phyloP scores from a whole-genome alignment of 164 flowering plant genomes.

The Protea cynaroides region DNA sequence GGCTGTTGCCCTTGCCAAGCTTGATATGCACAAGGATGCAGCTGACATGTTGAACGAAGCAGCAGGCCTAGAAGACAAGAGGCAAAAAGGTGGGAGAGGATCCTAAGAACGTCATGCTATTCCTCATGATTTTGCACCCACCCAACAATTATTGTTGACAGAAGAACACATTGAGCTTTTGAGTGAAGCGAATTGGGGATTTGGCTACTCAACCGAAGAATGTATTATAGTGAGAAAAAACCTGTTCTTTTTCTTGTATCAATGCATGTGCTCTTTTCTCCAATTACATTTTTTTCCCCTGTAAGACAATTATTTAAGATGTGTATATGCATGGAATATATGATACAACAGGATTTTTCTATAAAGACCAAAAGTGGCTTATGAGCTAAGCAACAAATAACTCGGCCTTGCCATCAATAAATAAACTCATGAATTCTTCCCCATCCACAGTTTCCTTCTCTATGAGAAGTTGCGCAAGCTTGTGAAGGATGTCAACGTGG shows the following conservation, averaged over 20 bases:
- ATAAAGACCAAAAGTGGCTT: background rate
- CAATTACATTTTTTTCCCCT: conserved; percentile 9
- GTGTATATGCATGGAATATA: conserved; percentile 18
- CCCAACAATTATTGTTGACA: conserved; percentile 13
- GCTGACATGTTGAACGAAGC: conserved; percentile 94
- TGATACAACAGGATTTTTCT: conserved; percentile 3
- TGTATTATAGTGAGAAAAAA: conserved; percentile 33
- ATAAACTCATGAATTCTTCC: conserved; percentile 96
- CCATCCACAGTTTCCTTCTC: conserved; percentile 98
- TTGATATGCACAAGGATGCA: conserved; percentile 90
- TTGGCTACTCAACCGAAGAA: conserved; percentile 9
- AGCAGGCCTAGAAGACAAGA: conserved; percentile 73
- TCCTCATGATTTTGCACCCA: too few relatives aligned
- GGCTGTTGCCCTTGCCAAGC: conserved; percentile 89
- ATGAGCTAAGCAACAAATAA: conserved; percentile 43
- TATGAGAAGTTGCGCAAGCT: conserved; percentile 86
- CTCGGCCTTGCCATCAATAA: conserved; percentile 93
- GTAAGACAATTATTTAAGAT: conserved; percentile 11
- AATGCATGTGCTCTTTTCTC: conserved; percentile 8
- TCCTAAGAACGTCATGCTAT: conserved; percentile 27
- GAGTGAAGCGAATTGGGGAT: conserved; percentile 19
- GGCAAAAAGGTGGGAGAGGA: conserved; percentile 46
- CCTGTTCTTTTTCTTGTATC: conserved; percentile 11
- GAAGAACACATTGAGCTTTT: conserved; percentile 3
- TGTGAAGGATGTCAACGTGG: conserved; percentile 89